Conservation (phyloP, 106 monocot species). For the Platanthera guangdongensis region DNA sequence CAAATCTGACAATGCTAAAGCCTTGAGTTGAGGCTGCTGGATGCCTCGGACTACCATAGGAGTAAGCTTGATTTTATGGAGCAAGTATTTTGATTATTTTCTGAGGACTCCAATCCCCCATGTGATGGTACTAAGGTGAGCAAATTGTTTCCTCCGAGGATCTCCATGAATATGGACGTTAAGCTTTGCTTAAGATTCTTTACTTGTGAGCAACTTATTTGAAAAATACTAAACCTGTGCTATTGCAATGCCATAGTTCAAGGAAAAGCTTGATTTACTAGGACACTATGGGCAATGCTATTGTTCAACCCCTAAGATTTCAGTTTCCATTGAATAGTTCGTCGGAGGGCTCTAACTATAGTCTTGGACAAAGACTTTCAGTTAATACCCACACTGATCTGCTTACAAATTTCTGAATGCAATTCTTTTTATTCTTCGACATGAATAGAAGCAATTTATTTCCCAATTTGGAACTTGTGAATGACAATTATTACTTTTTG, state of each 20-base stretch:
- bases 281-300: background rate
- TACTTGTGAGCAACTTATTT: background rate
- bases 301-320: background rate
- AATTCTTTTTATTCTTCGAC: background rate
- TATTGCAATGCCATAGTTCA: background rate
- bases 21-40: background rate
- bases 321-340: too few species aligned
- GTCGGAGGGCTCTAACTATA: background rate
- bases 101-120: background rate
- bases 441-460: background rate
- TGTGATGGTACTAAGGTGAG: background rate
- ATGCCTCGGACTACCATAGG: background rate
- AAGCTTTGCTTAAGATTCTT: background rate
- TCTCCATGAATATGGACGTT: background rate
- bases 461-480: background rate
- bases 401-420: background rate
- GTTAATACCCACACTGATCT: background rate
- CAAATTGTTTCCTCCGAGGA: background rate
- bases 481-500: background rate
- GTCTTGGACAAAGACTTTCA: background rate
- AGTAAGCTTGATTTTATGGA: background rate
- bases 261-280: background rate
- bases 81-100: background rate
- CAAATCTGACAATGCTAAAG: constrained; percentile 1
- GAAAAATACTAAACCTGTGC: background rate